phyloP scores from a whole-genome alignment of 176 grass and related monocot species.

The Miscanthus lutarioriparius region DNA sequence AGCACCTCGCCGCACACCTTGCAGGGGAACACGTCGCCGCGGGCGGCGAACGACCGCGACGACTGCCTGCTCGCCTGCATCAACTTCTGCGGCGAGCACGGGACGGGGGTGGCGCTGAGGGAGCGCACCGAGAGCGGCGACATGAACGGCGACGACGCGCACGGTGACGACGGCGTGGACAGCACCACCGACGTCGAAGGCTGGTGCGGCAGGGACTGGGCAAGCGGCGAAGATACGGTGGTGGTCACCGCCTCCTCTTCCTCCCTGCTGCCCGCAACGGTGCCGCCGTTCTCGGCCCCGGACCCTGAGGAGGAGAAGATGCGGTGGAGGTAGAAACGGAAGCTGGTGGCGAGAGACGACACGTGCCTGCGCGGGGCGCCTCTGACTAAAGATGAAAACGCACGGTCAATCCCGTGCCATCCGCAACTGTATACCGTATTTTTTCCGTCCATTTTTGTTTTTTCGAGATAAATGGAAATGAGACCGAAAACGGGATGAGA shows the following conservation, averaged over 20 bases:
- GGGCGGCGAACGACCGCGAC: slow-evolving; percentile 47
- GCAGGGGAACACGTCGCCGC: slow-evolving; percentile 64
- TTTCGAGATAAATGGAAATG: too few species aligned
- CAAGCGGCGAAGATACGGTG: slow-evolving; percentile 21
- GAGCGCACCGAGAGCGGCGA: slow-evolving; percentile 40
- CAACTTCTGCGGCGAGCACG: slow-evolving; percentile 23
- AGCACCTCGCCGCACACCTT: slow-evolving; percentile 78
- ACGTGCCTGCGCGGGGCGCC: slow-evolving; percentile 26
- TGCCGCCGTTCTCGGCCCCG: neutral
- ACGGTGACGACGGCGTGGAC: slow-evolving; percentile 48
- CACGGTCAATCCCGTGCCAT: too few species aligned
- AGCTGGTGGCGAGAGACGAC: slow-evolving; percentile 37
- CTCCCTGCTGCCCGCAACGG: neutral
- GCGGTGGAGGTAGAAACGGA: slow-evolving; percentile 48
- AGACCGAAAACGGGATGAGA: too few species aligned
- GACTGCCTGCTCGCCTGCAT: slow-evolving; percentile 35
- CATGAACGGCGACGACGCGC: slow-evolving; percentile 36
- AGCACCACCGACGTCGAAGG: slow-evolving; percentile 33
- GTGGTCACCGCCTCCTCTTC: slow-evolving; percentile 25
- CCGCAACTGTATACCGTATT: too few species aligned
- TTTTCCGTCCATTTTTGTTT: too few species aligned
- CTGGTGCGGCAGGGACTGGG: slow-evolving; percentile 24
- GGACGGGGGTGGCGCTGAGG: slow-evolving; percentile 31
- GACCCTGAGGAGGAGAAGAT: slow-evolving; percentile 45
- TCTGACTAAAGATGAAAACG: too few species aligned